Base-by-base conservation (phyloP, 1,139 yeast genomes). In the Hansenula anomala region DNA sequence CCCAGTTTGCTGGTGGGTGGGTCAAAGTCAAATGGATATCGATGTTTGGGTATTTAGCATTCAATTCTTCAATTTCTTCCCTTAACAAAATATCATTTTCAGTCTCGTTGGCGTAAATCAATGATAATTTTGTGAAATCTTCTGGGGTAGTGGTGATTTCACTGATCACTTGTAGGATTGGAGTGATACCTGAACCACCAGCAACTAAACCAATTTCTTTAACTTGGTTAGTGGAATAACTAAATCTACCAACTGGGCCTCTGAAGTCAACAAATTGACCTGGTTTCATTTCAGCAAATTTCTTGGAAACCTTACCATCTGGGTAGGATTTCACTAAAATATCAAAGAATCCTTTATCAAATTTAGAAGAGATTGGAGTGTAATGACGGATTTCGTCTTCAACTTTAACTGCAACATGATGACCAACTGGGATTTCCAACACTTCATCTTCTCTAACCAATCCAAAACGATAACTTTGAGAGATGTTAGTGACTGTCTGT, bases 141-240 rank as follows among this genome's bases (percentile, higher is more conserved):
- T 72, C 78, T 9, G 86, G 80, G 30, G 80, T 77, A 23, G 89
- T 82, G 43, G 82, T 75, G 28, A 73, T 60, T 39, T 78, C 76
- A 42, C 61, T 59, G 34, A 74, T 66, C 13, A 84, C 82, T 56
- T 84, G 89, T 45, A 84, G 67, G 53, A 82, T 78, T 19, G 94
- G 92, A 13, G 94, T 83, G 43, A 84, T 80, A 39, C 92, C 92
- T 0, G 89, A 77, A 14, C 92, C 92, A 50, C 90, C 92, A n/a
- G 90, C 90, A 49, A 84, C 69, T 64, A 84, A 70, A 13, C 79
- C 80, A 45, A 84, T 69, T 43, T 77, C 74, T 43, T 72, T 72
- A 33, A 78, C 79, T 68, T 76, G 72, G 55, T 81, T 81, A 19
- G 78, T 59, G 27, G 60, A 57, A 58, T 84, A 83, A 41, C 72